Evolutionary conservation across 2,329 filamentous ascomycete genomes (phyloP), one percentile per base, ranked within the genome.

Genomic region (Aspergillus sp.): DNA sequence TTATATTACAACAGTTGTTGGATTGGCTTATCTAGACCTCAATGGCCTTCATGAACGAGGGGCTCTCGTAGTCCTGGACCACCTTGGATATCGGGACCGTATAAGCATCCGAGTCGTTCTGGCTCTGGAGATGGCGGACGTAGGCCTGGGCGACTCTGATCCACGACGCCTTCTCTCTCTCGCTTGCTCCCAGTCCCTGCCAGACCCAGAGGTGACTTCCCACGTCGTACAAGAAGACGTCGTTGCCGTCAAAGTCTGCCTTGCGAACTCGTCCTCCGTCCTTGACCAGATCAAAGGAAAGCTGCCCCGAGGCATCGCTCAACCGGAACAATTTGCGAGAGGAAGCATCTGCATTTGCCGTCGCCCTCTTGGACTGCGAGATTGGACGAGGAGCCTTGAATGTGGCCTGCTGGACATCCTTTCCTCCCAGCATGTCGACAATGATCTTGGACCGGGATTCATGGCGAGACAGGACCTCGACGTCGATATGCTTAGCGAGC

Each of bases 141-240:
- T 72, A 72, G 12, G 60, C 61, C 34, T 72, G 70, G 1, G 69
- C 68, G 11, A 71, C 67, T 52, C 66, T 71, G 49, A 72, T 57
- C 87, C 87, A 89, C 68, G 77, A 76, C 5, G 82, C 79, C 70
- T 80, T 86, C 73, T 89, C 87, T 1, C 70, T 73, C 34, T 73
- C 72, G 68, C 86, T 89, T 8, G 86, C 85, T 1, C 77, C 75
- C 2, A 73, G 71, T 0, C 87, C 87, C 65, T 87, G 80, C 87
- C 87, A 89, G 2, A 89, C 84, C 86, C 86, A 89, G 34, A 89
- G 75, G 7, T 74, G 74, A 51, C 70, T 80, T 6, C 85, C 85
- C 0, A 76, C 78, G 62, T 87, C 84, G 59, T 87, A 76, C 19
- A 89, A 68, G 65, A 89, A 89, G 5, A 89, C 81, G 64, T 89